phyloP scores from a whole-genome alignment of 176 grass and related monocot genomes.

The Triticum turgidum region DNA sequence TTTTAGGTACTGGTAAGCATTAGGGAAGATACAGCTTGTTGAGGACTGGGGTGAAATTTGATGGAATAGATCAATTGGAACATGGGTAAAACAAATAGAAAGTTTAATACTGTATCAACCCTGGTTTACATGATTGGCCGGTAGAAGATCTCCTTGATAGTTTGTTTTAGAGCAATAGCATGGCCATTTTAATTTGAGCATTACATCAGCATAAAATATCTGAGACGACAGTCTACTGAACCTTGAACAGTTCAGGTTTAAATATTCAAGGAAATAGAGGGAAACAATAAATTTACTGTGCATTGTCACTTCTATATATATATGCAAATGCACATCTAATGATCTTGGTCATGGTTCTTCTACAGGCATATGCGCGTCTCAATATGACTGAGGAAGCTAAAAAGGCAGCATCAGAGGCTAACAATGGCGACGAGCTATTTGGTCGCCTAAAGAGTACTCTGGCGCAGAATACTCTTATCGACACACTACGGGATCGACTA shows the following conservation, averaged over 20 bases:
- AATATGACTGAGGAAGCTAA: conserved; percentile 84
- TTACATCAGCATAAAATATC: conserved; percentile 5
- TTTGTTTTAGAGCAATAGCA: conserved; percentile 15
- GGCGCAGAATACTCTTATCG: conserved; percentile 85
- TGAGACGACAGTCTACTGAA: not conserved
- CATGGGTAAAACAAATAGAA: conserved; percentile 10
- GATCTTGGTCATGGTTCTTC: not conserved
- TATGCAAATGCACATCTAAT: not conserved
- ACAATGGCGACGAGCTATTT: conserved; percentile 85
- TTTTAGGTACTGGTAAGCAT: not conserved
- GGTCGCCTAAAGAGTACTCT: conserved; percentile 69
- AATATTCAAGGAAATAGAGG: not conserved
- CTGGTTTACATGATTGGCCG: conserved; percentile 2
- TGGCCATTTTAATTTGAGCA: not conserved
- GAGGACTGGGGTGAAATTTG: not conserved
- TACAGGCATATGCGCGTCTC: conserved; percentile 79
- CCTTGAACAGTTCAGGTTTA: not conserved
- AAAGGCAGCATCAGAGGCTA: conserved; percentile 80
- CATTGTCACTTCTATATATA: not conserved
- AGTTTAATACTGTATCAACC: not conserved
- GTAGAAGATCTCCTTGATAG: not conserved
- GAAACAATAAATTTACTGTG: not conserved
- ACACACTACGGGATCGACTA: conserved; percentile 79
- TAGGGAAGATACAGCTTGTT: not conserved
- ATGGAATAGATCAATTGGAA: conserved; percentile 22